phyloP scores from a whole-genome alignment of 2,329 filamentous ascomycete genomes.

The Tolypocladium capitatum region DNA sequence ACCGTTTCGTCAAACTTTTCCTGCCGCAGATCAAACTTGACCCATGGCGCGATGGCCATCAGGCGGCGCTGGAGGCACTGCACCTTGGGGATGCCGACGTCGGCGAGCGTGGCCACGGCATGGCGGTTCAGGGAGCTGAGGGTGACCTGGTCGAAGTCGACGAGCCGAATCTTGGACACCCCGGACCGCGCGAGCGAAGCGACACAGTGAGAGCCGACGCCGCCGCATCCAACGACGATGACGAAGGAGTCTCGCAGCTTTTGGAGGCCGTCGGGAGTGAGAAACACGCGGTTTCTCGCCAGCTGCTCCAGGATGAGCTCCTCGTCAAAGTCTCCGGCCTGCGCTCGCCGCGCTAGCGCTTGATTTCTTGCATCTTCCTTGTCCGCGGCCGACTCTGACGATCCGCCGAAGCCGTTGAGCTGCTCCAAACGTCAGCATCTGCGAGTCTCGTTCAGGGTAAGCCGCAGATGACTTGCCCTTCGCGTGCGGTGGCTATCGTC shows the following conservation, averaged over 20 bases:
- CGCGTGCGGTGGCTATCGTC: slow-evolving; percentile 8
- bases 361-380: slow-evolving; percentile 50
- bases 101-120: slow-evolving; percentile 82
- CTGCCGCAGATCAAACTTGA: slow-evolving; percentile 71
- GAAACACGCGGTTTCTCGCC: slow-evolving; percentile 82
- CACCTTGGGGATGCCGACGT: slow-evolving; percentile 89
- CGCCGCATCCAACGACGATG: slow-evolving; percentile 83
- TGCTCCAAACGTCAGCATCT: slow-evolving; percentile 14
- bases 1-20: slow-evolving; percentile 64
- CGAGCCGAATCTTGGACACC: slow-evolving; percentile 71
- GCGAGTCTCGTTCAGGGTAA: too few species aligned
- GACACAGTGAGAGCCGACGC: slow-evolving; percentile 85
- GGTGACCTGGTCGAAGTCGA: slow-evolving; percentile 97
- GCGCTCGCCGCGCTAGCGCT: slow-evolving; percentile 44
- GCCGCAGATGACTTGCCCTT: slow-evolving; percentile 6
- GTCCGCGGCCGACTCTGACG: slow-evolving; percentile 31
- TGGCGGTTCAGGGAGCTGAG: slow-evolving; percentile 92
- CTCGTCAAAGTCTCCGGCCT: slow-evolving; percentile 51
- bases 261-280: slow-evolving; percentile 66
- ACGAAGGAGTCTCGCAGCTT: slow-evolving; percentile 74
- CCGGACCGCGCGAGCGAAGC: slow-evolving; percentile 80
- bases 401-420: slow-evolving; percentile 49
- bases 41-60: slow-evolving; percentile 84
- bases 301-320: slow-evolving; percentile 91
- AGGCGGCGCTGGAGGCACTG: slow-evolving; percentile 67